These are phyloP conservation scores for Mycosphaerella sp. DNA, from an alignment of 2,329 filamentous ascomycete genomes.

Conservation along the genomic window DNA sequence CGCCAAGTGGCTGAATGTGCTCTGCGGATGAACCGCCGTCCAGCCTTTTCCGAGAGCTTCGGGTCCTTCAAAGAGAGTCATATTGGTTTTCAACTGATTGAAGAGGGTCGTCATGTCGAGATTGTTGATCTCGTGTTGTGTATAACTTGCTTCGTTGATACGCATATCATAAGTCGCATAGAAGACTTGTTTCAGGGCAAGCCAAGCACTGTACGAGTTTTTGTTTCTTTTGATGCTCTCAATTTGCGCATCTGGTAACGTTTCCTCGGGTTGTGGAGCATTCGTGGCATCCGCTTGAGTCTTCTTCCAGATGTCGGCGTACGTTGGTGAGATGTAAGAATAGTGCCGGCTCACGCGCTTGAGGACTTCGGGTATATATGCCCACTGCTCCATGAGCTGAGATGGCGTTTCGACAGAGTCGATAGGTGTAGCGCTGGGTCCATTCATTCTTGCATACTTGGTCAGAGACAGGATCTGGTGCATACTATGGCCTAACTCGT, in stretches of 20 bases:
- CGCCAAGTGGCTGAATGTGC: conserved; percentile 1
- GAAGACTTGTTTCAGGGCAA: not conserved
- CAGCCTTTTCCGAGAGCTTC: not conserved
- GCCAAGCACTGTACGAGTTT: not conserved
- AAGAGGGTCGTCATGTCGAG: not conserved
- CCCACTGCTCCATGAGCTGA: conserved; percentile 10
- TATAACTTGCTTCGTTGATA: not conserved
- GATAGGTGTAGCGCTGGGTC: not conserved
- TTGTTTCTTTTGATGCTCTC: not conserved
- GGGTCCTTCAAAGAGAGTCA: not conserved
- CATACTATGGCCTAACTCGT: conserved; percentile 11
- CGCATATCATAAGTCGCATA: not conserved
- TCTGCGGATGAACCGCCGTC: not conserved
- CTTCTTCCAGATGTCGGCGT: not conserved
- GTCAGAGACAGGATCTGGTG: conserved; percentile 2
- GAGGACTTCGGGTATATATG: not conserved
- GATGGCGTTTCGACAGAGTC: conserved; percentile 9
- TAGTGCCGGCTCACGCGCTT: conserved; percentile 7
- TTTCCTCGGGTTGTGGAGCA: not conserved
- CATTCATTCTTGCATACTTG: conserved; percentile 2
- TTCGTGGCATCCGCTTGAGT: not conserved
- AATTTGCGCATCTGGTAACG: not conserved
- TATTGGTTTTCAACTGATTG: not conserved
- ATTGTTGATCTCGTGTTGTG: not conserved
- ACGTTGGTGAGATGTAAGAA: conserved; percentile 3